Base-by-base conservation (phyloP, 2,329 filamentous ascomycete genomes). In the Monosporascus sp. region DNA sequence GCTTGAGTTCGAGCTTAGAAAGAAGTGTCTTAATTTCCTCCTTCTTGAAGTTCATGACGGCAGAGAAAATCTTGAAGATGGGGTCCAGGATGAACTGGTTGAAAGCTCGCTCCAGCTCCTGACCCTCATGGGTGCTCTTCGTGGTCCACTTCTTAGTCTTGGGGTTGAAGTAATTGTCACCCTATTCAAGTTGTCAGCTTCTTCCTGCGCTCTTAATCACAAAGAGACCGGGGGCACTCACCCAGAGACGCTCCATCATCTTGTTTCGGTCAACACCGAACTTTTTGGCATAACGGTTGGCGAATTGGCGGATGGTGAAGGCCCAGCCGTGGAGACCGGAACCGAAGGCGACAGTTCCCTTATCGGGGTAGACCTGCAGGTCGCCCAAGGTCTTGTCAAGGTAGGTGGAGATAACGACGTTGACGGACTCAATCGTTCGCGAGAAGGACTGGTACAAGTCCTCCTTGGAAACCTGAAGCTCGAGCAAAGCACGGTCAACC, bases 231-330 rank as follows among this genome's bases (percentile, higher is more conserved):
- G 3, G 4, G 48, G 25, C 11, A 70, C 85, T 76, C 78, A 90
- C 87, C 94, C 94, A 99, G 67, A 99, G 90, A 87, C 94, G 91
- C 83, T 97, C 90, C 89, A 97, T 96, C 94, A 99, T 97, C 90
- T 97, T 97, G 82, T 87, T 88, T 78, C 92, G 92, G 87, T 99
- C 93, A 69, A 99, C 94, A 88, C 94, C 94, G 71, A 99, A 99
- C 82, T 99, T 99, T 91, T 97, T 97, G 79, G 93, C 89, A 77
- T 99, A 99, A 70, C 88, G 86, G 73, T 85, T 77, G 67, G 94
- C 94, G 78, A 99, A 99, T 79, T 99, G 94, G 72, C 94, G 90
- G 81, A 97, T 80, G 70, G 94, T 99, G 87, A 99, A 99, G 71
- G 91, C 93, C 94, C 94, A 99, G 77, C 94, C 94, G 83, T 99